A percentile compares a stretch with the other conserved stretches of the same genome.
Evolutionary conservation across 1,284 basidiomycete species (phyloP).

Genomic region (Ganoderma sinense): DNA sequence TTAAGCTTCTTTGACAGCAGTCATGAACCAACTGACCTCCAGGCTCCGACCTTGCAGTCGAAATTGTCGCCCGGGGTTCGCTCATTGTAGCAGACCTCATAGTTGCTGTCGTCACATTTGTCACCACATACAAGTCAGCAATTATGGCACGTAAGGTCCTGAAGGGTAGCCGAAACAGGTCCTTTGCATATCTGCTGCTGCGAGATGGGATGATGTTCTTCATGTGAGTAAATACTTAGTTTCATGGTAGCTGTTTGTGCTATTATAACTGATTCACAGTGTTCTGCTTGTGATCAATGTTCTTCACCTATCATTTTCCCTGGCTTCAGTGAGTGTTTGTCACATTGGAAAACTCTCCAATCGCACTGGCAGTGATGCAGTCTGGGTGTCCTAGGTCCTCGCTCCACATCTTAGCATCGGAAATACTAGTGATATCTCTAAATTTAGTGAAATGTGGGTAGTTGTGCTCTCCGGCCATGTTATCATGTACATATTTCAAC

Average conservation of each 20-base stretch:
- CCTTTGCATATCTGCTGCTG: neutral
- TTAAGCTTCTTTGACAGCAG: neutral
- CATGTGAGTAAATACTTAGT: neutral
- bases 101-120: no score
- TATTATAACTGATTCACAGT: no score
- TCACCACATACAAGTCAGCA: no score
- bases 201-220: conserved; percentile 2
- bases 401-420: no score
- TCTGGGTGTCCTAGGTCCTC: neutral
- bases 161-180: neutral
- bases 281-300: neutral
- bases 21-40: no score
- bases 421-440: neutral
- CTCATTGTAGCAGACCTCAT: conserved; percentile 6
- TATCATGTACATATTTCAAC: no score
- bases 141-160: neutral
- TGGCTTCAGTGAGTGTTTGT: neutral
- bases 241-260: no score
- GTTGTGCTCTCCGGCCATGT: no score
- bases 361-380: neutral
- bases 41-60: no score
- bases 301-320: neutral
- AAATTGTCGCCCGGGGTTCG: neutral
- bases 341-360: no score
- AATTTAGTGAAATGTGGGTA: neutral